Percentiles rank a stretch among this genome's conserved stretches.
phyloP scores from a whole-genome alignment of 1,284 basidiomycete genomes.

The Ceratobasidium sp. region DNA sequence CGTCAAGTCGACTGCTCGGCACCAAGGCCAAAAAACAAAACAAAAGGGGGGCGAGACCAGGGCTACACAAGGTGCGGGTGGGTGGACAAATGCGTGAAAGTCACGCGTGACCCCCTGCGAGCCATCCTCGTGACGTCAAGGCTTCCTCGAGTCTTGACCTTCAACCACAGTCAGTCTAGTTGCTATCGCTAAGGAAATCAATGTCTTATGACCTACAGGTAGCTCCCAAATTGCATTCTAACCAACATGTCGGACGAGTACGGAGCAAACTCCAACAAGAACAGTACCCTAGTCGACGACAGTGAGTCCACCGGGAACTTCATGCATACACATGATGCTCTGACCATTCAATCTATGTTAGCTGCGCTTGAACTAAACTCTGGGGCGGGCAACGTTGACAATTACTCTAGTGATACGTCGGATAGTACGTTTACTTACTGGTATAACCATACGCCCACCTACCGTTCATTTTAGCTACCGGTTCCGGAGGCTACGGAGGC shows the following conservation, averaged over 20 bases:
- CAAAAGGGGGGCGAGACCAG: no score
- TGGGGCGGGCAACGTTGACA: constrained; percentile 26
- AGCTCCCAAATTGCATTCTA: background rate
- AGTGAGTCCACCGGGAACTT: background rate
- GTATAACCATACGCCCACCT: background rate
- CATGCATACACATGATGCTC: background rate
- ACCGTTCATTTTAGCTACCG: constrained; percentile 19
- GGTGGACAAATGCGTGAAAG: background rate
- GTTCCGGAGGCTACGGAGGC: constrained; percentile 22
- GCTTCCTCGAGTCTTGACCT: background rate
- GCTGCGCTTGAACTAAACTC: constrained; percentile 35
- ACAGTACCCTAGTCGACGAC: constrained; percentile 37
- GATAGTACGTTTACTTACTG: constrained; percentile 17
- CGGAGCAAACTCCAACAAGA: constrained; percentile 37
- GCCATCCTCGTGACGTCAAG: constrained; percentile 13
- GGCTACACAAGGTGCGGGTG: no score
- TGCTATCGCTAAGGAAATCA: background rate
- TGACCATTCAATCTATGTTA: constrained; percentile 2
- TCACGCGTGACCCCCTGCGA: background rate
- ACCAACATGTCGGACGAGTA: constrained; percentile 31
- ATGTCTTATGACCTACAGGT: background rate
- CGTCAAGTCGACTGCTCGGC: background rate
- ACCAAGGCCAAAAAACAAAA: no score
- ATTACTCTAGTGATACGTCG: constrained; percentile 19
- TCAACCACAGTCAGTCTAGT: background rate